Base-by-base conservation (phyloP, 495 filamentous ascomycete species). In the Bathelium albidoporum region DNA sequence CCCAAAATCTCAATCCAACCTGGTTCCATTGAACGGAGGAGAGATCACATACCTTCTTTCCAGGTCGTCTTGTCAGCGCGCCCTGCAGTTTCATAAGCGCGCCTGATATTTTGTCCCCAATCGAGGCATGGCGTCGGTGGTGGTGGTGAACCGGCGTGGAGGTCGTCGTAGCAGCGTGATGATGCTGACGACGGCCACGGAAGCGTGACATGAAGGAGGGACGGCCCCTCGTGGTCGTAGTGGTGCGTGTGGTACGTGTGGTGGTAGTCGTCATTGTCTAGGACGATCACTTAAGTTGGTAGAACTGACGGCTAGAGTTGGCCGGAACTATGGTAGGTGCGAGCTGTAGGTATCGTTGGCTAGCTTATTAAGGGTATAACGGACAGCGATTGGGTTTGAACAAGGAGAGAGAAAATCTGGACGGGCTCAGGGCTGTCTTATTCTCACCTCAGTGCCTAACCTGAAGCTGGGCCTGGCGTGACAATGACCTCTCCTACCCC, bases 21-120 rank as follows among this genome's bases (percentile, higher is more conserved):
- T 9, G 32, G 49, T 39, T 31, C n/a, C n/a, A 29, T 49, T 10
- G 24, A 59, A 14, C 31, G 32, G 34, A 3, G 22, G 39, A 14
- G 60, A 4, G 45, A 26, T 28, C 29, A 67, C 73, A 44, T 77
- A 83, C 83, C 81, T 87, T 89, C 60, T 84, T 69, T 5, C 83
- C 87, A 1, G 87, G 83, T 10, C 85, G 75, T 22, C 78, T 66
- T 0, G 84, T 89, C 55, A 89, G 69, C 22, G 76, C 79, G 2
- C 87, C 87, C 71, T 82, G 84, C 59, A 90, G 67, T 74, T 77
- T 85, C 75, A 88, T 69, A 70, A 90, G 73, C 0, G 86, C 87
- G 5, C 87, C 87, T 2, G 79, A 82, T 67, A 90, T 76, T 72
- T 89, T 89, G 72, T 89, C 87, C 24, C 86, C 84, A 34, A 89